Evolutionary conservation across 148 eudicot genomes (phyloP).

Genomic region (Dysphania ambrosioides): DNA sequence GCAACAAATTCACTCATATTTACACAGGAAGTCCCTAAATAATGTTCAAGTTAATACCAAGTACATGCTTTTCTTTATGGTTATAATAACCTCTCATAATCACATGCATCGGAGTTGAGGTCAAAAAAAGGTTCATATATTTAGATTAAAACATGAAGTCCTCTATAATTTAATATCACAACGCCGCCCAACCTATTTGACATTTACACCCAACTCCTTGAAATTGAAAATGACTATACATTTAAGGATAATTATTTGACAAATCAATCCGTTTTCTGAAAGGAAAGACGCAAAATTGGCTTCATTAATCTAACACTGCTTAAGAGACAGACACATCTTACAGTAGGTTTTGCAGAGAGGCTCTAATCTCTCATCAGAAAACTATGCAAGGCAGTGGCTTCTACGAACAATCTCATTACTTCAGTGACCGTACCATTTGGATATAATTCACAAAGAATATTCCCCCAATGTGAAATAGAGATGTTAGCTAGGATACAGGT

Average conservation of each 20-base stretch:
- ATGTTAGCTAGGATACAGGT: slow-evolving; percentile 19
- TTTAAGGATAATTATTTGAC: too few relatives aligned
- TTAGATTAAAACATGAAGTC: too few relatives aligned
- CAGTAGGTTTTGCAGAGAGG: neutral
- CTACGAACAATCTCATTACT: slow-evolving; percentile 3
- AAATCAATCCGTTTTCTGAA: neutral
- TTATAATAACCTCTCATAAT: too few relatives aligned
- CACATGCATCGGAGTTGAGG: too few relatives aligned
- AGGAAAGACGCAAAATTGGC: neutral
- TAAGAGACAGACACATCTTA: slow-evolving; percentile 10
- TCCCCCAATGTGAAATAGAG: slow-evolving; percentile 1
- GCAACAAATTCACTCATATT: too few relatives aligned
- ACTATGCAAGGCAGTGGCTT: slow-evolving; percentile 14
- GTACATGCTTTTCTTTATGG: too few relatives aligned
- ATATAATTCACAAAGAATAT: slow-evolving; percentile 28
- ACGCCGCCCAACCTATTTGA: neutral
- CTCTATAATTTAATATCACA: too few relatives aligned
- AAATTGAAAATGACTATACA: too few relatives aligned
- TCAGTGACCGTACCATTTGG: neutral
- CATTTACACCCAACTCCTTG: too few relatives aligned
- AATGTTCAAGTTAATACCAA: neutral
- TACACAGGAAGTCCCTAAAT: neutral
- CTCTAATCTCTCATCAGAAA: neutral
- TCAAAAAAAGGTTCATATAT: too few relatives aligned
- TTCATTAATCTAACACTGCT: neutral